Evolutionary conservation across 75 land plant species (phyloP).

Genomic region (Sequoiadendron giganteum): DNA sequence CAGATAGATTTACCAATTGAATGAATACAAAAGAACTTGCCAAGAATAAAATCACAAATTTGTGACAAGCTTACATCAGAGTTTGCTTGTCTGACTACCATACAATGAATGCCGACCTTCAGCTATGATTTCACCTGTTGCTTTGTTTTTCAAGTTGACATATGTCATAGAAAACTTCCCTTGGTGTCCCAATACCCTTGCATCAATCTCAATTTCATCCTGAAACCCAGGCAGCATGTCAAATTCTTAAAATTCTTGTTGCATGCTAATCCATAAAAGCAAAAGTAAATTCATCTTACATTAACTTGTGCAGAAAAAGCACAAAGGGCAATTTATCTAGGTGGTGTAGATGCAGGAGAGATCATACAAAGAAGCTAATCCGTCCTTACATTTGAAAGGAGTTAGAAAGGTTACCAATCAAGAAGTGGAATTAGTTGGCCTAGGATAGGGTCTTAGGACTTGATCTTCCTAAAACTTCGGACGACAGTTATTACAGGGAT

Average conservation of each 20-base stretch:
- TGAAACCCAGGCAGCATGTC: slow-evolving; percentile 4
- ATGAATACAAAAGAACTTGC: not conserved
- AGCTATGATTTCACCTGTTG: slow-evolving; percentile 52
- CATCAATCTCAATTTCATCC: slow-evolving; percentile 65
- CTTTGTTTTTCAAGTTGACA: slow-evolving; percentile 46
- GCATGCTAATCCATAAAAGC: not conserved
- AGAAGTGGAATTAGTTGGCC: not conserved
- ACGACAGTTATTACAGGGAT: not conserved
- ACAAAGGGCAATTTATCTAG: not conserved
- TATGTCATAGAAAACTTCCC: slow-evolving; percentile 44
- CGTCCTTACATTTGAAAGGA: not conserved
- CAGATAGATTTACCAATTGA: not conserved
- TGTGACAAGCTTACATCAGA: slow-evolving; percentile 10
- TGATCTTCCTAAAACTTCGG: not conserved
- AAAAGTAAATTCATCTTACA: not conserved
- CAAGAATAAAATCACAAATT: not conserved
- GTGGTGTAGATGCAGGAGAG: not conserved
- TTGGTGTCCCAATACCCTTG: slow-evolving; percentile 47
- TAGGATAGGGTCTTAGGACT: not conserved
- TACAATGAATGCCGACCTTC: slow-evolving; percentile 65
- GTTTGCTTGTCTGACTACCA: slow-evolving; percentile 23
- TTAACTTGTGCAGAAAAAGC: not conserved
- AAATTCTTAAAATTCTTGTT: not conserved
- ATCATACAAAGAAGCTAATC: not conserved
- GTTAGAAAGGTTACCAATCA: too few species aligned